Evolutionary conservation across 768 basidiomycete species (phyloP), one percentile per base, ranked within the genome.

Genomic region (Amanita pallidorosea): DNA sequence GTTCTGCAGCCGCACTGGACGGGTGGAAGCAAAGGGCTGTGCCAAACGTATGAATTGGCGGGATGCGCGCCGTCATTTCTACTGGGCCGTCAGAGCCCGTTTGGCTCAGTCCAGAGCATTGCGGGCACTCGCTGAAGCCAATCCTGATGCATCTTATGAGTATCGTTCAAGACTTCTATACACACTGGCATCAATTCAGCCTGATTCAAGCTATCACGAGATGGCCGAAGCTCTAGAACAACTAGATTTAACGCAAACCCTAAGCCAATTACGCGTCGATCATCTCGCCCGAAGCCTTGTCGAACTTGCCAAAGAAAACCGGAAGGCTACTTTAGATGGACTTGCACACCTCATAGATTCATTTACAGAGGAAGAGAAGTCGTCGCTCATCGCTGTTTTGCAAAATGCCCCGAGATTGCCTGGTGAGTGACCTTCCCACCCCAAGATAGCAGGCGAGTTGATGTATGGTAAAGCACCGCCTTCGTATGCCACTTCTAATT

Each of bases 11-110:
- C 90, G 94, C 44, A 77, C 81, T 41, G 93, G 93, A 44, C 90
- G 94, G 43, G 95, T 96, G 93, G 90, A 96, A 68, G 94, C 94
- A 23, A 97, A 97, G 70, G 92, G 90, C 15, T 94, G 94, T 57
- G 94, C 94, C 7, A 85, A 84, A 54, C 75, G 89, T 17, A 74
- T 81, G 25, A 77, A 83, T 42, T 97, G 94, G 94, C 90, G 88
- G 66, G 76, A 88, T 47, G 81, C 93, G 50, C 83, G 91, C 53
- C 79, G 92, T 54, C 76, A 83, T 61, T 94, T 97, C 77, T 95
- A 95, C 70, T 96, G 92, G 93, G 81, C 88, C 38, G 75, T 90
- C 27, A 85, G 94, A 40, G 84, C 85, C n/a, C 83, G 85, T 47
- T 67, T 88, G 29, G 85, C 85, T 22, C 80, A 77, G 49, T 83